Evolutionary conservation across 1,284 basidiomycete species (phyloP), one percentile per base, ranked within the genome.

Genomic region (Fomitopsis schrenkii): DNA sequence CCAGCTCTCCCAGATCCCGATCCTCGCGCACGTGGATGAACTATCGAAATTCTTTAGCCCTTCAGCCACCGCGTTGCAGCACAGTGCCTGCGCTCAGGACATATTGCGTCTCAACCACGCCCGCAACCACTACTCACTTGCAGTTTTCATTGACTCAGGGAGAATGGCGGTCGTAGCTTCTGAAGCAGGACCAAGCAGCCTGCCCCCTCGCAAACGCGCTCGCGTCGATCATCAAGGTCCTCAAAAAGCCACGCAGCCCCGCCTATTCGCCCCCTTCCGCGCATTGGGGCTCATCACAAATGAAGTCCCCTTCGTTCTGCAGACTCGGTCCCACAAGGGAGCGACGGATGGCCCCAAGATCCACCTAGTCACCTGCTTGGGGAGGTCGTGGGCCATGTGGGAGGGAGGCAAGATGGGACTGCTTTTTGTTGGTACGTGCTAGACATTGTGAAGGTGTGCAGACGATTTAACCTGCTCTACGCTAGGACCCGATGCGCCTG

Each of bases 311-410:
- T 95, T 97, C 72, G 87, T 91, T 6, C 77, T 98, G 60, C 94
- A 97, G 78, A 87, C 91, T 1, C 87, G 94, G 63, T 90, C 93
- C 3, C 84, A 90, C 71, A 97, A 95, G 74, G 94, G 94, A 38
- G 88, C 93, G 8, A 86, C 90, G 0, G 90, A 92, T 52, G 91
- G 90, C 1, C 93, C 94, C 1, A 83, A 85, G 54, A 80, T 95
- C 62, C 89, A 94, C 67, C 80, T 99, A 55, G 77, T 98, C 46
- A 97, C 95, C 14, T 96, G 93, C 68, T 75, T 98, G 5, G 97
- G 97, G 15, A 86, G 83, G 64, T 88, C 92, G 67, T 99, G 97
- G 97, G 92, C 94, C 22, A 82, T 98, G 75, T 99, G 97, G 97
- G 95, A 98, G 71, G 95, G 94, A 14, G 92, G 88, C 38, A 93